Conservation (phyloP, 352 stramenopile genomes). For the Pythium vanterpoolii region DNA sequence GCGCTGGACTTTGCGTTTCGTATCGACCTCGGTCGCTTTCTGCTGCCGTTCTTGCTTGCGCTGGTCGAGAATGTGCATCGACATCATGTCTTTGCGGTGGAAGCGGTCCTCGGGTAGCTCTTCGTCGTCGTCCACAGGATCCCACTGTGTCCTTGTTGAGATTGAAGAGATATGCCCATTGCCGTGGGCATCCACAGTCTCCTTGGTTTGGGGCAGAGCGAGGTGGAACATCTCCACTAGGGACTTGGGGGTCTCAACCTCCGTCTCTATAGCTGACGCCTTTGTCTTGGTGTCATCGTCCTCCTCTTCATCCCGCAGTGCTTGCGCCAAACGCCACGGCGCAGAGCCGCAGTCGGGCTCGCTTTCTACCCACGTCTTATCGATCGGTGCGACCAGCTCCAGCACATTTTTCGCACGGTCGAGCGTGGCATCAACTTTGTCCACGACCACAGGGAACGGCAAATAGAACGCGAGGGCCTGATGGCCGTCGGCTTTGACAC, state of each 20-base stretch:
- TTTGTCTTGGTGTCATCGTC: not conserved
- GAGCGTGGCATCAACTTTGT: slow-evolving; percentile 34
- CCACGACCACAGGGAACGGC: slow-evolving; percentile 52
- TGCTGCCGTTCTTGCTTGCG: slow-evolving; percentile 51
- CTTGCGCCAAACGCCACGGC: slow-evolving; percentile 61
- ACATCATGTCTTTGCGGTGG: slow-evolving; percentile 82
- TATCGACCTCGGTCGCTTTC: slow-evolving; percentile 55
- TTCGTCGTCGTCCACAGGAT: slow-evolving; percentile 71
- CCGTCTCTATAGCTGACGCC: not conserved
- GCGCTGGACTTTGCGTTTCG: slow-evolving; percentile 41
- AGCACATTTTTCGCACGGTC: slow-evolving; percentile 34
- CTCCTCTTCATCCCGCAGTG: slow-evolving; percentile 35
- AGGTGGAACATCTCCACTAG: slow-evolving; percentile 74
- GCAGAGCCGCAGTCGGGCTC: slow-evolving; percentile 52
- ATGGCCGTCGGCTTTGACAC: slow-evolving; percentile 42
- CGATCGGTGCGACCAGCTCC: slow-evolving; percentile 35
- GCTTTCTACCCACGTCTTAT: slow-evolving; percentile 46
- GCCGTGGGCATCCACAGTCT: not conserved
- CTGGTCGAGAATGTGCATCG: slow-evolving; percentile 84
- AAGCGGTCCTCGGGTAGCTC: slow-evolving; percentile 78
- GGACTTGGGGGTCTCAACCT: slow-evolving; percentile 37
- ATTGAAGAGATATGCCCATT: not conserved
- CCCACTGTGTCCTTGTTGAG: slow-evolving; percentile 25
- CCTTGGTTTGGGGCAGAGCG: slow-evolving; percentile 12
- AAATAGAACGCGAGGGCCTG: slow-evolving; percentile 57